phyloP scores from a whole-genome alignment of 2,329 filamentous ascomycete species.

The Penicillium sclerotiorum region DNA sequence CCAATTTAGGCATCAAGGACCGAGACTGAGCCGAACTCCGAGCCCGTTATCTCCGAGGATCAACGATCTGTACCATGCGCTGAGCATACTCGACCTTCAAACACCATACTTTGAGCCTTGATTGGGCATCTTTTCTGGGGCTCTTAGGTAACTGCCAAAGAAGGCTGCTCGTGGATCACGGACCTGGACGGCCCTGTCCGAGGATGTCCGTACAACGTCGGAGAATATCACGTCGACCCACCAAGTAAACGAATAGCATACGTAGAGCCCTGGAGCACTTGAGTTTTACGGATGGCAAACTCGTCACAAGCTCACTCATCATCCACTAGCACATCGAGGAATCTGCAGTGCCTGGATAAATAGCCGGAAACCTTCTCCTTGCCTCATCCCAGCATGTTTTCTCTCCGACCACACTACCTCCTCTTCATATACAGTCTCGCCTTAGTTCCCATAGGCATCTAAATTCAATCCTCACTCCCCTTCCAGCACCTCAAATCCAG shows the following conservation, averaged over 20 bases:
- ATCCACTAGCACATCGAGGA: too few species aligned
- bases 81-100: too few species aligned
- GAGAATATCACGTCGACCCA: neutral
- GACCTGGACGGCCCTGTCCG: neutral
- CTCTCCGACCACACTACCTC: neutral
- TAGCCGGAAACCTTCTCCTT: neutral
- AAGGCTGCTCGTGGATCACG: too few species aligned
- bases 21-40: too few species aligned
- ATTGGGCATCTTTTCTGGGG: too few species aligned
- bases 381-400: neutral
- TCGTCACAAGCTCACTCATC: too few species aligned
- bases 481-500: conserved; percentile 8
- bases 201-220: neutral
- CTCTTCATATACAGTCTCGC: neutral
- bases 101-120: too few species aligned
- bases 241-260: neutral
- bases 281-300: neutral
- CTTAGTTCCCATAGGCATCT: conserved; percentile 9
- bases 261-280: neutral
- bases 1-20: too few species aligned
- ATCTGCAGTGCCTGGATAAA: too few species aligned
- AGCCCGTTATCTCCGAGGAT: too few species aligned
- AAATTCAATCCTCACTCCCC: conserved; percentile 1
- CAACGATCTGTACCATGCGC: too few species aligned
- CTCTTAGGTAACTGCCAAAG: too few species aligned